phyloP scores from a whole-genome alignment of 2,329 filamentous ascomycete species.

The Cryoendolithus antarcticus region DNA sequence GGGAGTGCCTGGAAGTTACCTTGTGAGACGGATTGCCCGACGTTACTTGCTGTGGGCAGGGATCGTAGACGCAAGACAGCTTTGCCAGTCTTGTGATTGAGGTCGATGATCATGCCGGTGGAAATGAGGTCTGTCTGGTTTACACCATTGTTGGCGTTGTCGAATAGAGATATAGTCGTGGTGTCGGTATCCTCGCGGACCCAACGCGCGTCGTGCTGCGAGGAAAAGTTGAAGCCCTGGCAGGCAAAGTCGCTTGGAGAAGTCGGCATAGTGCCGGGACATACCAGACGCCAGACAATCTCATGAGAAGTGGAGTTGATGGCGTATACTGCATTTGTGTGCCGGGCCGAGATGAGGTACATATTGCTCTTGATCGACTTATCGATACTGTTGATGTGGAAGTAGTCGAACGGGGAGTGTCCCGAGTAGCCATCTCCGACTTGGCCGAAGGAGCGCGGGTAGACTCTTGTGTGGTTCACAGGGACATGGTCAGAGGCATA shows the following conservation, averaged over 20 bases:
- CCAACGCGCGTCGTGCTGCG: conserved; percentile 39
- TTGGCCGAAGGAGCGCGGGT: conserved; percentile 21
- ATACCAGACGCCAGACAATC: conserved; percentile 37
- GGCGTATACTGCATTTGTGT: conserved; percentile 34
- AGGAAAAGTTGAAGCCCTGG: conserved; percentile 26
- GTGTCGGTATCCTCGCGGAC: conserved; percentile 27
- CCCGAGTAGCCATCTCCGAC: conserved; percentile 31
- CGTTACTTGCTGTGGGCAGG: conserved; percentile 5
- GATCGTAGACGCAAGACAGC: conserved; percentile 11
- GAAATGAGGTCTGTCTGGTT: conserved; percentile 10
- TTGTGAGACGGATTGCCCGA: conserved; percentile 24
- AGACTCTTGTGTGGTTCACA: conserved; percentile 30
- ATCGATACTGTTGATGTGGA: conserved; percentile 44
- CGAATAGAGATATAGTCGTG: conserved; percentile 39
- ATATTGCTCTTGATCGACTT: conserved; percentile 34
- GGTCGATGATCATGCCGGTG: conserved; percentile 13
- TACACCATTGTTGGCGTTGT: conserved; percentile 32
- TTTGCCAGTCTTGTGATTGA: conserved; percentile 10
- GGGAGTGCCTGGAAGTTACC: conserved; percentile 39
- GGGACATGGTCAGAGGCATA: conserved; percentile 39
- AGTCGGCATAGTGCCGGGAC: conserved; percentile 3
- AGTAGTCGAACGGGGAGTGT: conserved; percentile 37
- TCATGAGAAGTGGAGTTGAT: conserved; percentile 35
- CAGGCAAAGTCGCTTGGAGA: conserved; percentile 8
- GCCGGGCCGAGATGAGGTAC: conserved; percentile 41